Base-by-base conservation (phyloP, 2,329 filamentous ascomycete species). In the Xylogone sp. region DNA sequence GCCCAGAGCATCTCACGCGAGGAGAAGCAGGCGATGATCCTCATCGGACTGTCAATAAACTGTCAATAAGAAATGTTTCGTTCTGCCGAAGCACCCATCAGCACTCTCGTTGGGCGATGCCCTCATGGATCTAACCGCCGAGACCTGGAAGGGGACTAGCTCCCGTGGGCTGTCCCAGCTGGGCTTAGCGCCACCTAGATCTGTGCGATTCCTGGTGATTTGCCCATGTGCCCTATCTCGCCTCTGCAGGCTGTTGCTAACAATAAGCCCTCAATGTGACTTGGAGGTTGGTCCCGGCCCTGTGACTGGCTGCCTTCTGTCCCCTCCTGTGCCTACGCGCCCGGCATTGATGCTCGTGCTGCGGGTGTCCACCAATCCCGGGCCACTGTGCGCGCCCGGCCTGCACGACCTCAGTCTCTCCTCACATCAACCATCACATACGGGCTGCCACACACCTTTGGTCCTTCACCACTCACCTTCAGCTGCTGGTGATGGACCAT, bases 381-480 rank as follows among this genome's bases (percentile, higher is more conserved):
- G 34, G 13, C n/a, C n/a, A 5, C 12, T 16, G 6, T 39, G 34
- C 10, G 13, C n/a, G 34, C 34, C 34, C 34, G n/a, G 34, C 34
- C 10, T 39, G 34, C 34, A 39, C 34, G 34, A 39, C 34, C n/a
- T 4, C n/a, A n/a, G n/a, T n/a, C n/a, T n/a, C n/a, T n/a, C n/a
- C 34, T 39, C 34, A 42, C 45, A 44, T 43, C 45, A 39, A 42
- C 50, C 45, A 47, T 46, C 16, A 46, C 31, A 48, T 45, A 43
- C 21, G 47, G 50, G 50, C 45, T 48, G 50, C 21, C 43, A 27
- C 24, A n/a, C 50, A 21, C 21, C 31, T 16, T 18, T 39, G 5
- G 13, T 16, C 34, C 8, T 16, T 39, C 34, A 39, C 34, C 34
- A 39, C 34, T 39, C 34, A 39, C 34, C 34, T 6, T 10, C 10